Percentiles rank a stretch among this genome's conserved stretches.
Conservation (phyloP, 805 yeast genomes). For the Blastobotrys terrestris region DNA sequence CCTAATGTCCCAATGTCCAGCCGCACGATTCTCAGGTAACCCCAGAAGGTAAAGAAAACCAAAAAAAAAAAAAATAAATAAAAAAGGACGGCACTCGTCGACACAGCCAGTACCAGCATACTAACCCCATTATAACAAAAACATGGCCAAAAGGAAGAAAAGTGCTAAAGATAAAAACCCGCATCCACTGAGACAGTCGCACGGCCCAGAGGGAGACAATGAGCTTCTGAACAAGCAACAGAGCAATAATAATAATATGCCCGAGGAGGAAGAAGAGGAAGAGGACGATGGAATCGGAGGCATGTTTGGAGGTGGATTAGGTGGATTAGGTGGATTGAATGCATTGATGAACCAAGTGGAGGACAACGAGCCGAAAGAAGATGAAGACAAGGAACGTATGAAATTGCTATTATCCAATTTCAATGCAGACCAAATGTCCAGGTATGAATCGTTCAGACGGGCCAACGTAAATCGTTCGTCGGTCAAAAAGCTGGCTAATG, state of each 20-base stretch:
- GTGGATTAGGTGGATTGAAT: background rate
- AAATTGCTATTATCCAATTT: constrained; percentile 60
- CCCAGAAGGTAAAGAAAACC: no score
- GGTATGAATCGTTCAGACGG: constrained; percentile 83
- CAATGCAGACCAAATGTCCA: constrained; percentile 73
- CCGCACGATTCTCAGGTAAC: no score
- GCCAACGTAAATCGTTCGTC: constrained; percentile 68
- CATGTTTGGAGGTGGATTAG: constrained; percentile 1
- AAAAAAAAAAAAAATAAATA: no score
- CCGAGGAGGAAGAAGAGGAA: constrained; percentile 8
- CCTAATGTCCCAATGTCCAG: no score
- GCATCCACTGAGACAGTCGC: constrained; percentile 1
- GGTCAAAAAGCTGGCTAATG: constrained; percentile 72
- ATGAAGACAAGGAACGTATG: constrained; percentile 33
- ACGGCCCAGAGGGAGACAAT: constrained; percentile 1
- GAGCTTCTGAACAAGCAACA: constrained; percentile 6
- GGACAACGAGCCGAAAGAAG: constrained; percentile 4
- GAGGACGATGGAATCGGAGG: constrained; percentile 10
- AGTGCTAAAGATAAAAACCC: background rate
- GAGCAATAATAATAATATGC: constrained; percentile 1
- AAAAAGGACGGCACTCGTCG: no score
- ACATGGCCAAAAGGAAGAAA: constrained; percentile 14
- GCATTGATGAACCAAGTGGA: background rate
- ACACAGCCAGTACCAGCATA: no score
- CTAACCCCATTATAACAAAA: constrained; percentile 1